Evolutionary conservation across 768 basidiomycete genomes (phyloP), one percentile per base, ranked within the genome.

Genomic region (Phanerochaete sordida): DNA sequence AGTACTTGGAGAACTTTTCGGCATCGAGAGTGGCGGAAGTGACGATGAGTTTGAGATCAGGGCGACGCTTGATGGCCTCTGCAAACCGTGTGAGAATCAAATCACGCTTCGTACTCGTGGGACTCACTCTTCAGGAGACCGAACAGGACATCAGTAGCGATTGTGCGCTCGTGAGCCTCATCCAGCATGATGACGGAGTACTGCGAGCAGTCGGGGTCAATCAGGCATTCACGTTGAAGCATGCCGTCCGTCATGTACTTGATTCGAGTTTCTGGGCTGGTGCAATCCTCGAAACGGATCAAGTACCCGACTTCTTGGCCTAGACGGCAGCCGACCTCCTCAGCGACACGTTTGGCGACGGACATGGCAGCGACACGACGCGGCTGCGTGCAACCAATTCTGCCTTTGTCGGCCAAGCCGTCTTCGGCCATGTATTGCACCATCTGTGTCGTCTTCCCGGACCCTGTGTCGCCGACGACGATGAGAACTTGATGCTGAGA

Each of bases 221-320:
- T 91, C 56, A 99, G 78, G 64, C 90, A 93, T 79, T 99, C 97
- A 75, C 97, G 85, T 69, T 98, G 93, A 26, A 99, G 82, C 94
- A 99, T 98, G 78, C 97, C 97, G 70, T 98, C 97, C 69, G 97
- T 99, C 97, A 99, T 98, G 82, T 97, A 99, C 75, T 98, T 99
- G 82, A 99, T 99, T 69, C 91, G 87, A 2, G 97, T 98, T 75
- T 99, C 97, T 3, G 97, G 96, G 69, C 94, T 91, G 6, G 97
- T 98, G 74, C 96, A 95, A 74, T 99, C 97, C 77, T 99, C 97
- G 73, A 99, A 99, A 78, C 97, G 96, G 67, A 99, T 98, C 6
- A 91, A 91, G 72, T 99, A 99, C 7, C 97, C 97, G 62, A 99
- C 96, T 73, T 98, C 97, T 70, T 95, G 93, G 6, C 97, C 97